Base-by-base conservation (phyloP, 2,329 filamentous ascomycete species). In the Nemania bipapillata region DNA sequence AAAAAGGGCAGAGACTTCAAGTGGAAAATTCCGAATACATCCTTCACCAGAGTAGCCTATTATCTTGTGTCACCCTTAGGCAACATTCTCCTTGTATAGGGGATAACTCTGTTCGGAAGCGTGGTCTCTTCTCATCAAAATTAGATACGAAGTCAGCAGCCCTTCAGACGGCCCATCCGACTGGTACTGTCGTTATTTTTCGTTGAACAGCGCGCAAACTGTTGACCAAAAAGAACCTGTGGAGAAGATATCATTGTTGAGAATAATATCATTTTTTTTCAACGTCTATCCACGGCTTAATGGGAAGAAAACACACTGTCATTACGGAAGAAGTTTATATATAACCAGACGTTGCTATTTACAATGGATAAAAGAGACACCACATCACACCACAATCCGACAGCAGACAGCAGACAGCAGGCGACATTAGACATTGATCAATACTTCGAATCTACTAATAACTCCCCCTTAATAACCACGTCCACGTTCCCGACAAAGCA, bases 131-230 rank as follows among this genome's bases (percentile, higher is more conserved):
- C 4, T 40, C 52, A 37, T 56, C 54, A 68, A 50, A 68, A 60
- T 60, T 65, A 68, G 65, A 63, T 30, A 60, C 56, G 40, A 52
- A 56, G 61, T 68, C 60, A 64, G 55, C 65, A 59, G 55, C 32
- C 50, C 55, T 50, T 20, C 35, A 26, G 35, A 55, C 60, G 55
- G 30, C 24, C 17, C 20, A 26, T 35, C 61, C 32, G 37, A 15
- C 6, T 35, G 17, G 22, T 26, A 15, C 22, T 30, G 4, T 9
- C 49, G 7, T 17, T 4, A 9, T 40, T 2, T 15, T 54, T 28
- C 11, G n/a, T 47, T 17, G 2, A 53, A 1, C 15, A 42, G 47
- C 9, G n/a, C 11, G 37, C 24, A 17, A 45, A 49, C 4, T 17
- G 4, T 53, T 32, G 50, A 30, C 24, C n/a, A 53, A 15, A 11